Base-by-base conservation (phyloP, 805 yeast species). In the Candida bentonensis region DNA sequence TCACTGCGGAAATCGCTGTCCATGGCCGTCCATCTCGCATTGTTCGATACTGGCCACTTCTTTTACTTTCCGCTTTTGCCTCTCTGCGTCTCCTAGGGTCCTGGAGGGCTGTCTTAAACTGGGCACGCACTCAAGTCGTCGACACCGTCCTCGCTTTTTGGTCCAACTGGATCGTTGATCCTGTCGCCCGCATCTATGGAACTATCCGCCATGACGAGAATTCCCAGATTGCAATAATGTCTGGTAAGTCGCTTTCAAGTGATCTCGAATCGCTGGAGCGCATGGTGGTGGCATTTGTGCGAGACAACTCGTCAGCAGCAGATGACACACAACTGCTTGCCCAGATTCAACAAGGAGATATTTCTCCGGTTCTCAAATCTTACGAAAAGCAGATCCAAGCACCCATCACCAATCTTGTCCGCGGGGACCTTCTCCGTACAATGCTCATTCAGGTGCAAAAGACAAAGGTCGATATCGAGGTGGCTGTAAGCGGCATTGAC, bases 401-500 rank as follows among this genome's bases (percentile, higher is more conserved):
- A 3, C 97, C 97, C 0, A 56, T 87, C 41, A 70, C 67, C 45
- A 77, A 79, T 28, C 52, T 79, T 2, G 46, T 87, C 2, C 62
- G 64, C 13, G 98, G 97, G 3, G 75, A 78, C 46, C 69, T 89
- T 50, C 61, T 87, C 5, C 70, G 95, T 44, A 78, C 88, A 15
- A 60, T 92, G 40, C 64, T 92, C 55, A 88, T 89, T 49, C 97
- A 92, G 61, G 68, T 92, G n/a, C 98, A 89, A 60, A 89, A 92
- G 63, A 81, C 95, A 11, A 89, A 89, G 62, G 96, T 92, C 4
- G 98, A 89, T 59, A 95, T 95, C 5, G 87, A 83, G 28, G 66
- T 87, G 3, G 97, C 96, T 0, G 73, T 89, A 48, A 76, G 73
- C 52, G 97, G 97, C 5, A 88, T 92, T 49, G 97, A 92, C 62